Conservation (phyloP, 225 moss, liverwort and hornwort species). For the Physcomitrellopsis africana region DNA sequence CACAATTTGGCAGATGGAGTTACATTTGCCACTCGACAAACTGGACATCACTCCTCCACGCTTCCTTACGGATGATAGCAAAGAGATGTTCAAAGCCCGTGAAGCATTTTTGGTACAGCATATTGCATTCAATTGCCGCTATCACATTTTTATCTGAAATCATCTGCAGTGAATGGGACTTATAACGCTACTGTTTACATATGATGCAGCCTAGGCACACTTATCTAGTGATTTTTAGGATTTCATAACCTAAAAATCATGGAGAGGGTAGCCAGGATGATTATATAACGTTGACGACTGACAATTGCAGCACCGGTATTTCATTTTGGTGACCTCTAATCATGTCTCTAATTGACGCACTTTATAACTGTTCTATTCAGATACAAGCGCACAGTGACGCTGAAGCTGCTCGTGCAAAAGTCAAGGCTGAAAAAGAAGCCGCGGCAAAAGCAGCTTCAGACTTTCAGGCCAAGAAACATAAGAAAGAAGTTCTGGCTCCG, state of each 20-base stretch:
- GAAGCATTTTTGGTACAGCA: slow-evolving; percentile 64
- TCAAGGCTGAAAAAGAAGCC: slow-evolving; percentile 24
- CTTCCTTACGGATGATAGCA: slow-evolving; percentile 73
- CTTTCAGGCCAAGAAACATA: slow-evolving; percentile 55
- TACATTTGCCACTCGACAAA: slow-evolving; percentile 49
- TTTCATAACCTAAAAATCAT: too few relatives aligned
- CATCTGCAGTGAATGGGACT: too few relatives aligned
- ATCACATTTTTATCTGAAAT: too few relatives aligned
- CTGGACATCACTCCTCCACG: slow-evolving; percentile 75
- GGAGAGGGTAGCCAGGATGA: not conserved
- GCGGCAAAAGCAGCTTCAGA: slow-evolving; percentile 45
- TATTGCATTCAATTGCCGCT: too few relatives aligned
- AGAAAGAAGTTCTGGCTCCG: slow-evolving; percentile 33
- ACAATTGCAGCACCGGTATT: not conserved
- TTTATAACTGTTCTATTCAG: slow-evolving; percentile 4
- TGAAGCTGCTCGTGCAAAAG: slow-evolving; percentile 16
- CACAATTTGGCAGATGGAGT: slow-evolving; percentile 55
- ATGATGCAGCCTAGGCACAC: too few relatives aligned
- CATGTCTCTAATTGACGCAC: fast-evolving
- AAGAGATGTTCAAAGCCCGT: slow-evolving; percentile 53
- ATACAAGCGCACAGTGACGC: slow-evolving; percentile 29
- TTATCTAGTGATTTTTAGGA: too few relatives aligned
- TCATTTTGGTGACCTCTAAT: fast-evolving
- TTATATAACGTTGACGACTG: not conserved
- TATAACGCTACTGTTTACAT: too few relatives aligned